A percentile compares a stretch with the other conserved stretches of the same genome.
Conservation (phyloP, 352 stramenopile species). For the Globisporangium takayamanum region DNA sequence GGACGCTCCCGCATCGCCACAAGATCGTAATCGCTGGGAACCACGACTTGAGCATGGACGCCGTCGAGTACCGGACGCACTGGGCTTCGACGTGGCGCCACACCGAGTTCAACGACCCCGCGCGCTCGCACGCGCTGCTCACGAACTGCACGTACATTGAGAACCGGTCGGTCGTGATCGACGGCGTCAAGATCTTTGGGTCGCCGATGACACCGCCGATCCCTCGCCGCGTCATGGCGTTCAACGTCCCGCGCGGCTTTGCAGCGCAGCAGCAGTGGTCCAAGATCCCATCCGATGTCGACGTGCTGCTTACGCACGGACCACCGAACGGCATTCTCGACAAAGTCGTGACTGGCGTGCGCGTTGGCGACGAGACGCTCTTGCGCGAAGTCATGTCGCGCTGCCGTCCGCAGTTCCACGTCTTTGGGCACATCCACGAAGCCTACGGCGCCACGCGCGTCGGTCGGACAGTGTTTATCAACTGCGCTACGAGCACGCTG, state of each 20-base stretch:
- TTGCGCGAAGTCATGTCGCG: slow-evolving; percentile 75
- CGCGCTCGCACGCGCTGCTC: slow-evolving; percentile 38
- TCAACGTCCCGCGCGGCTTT: slow-evolving; percentile 62
- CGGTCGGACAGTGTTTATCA: slow-evolving; percentile 84
- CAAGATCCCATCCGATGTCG: slow-evolving; percentile 65
- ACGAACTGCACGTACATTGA: slow-evolving; percentile 74
- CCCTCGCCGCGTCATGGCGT: slow-evolving; percentile 56
- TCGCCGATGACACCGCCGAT: slow-evolving; percentile 75
- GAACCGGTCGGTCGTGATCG: slow-evolving; percentile 58
- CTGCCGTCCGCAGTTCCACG: slow-evolving; percentile 73
- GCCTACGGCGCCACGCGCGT: slow-evolving; percentile 71
- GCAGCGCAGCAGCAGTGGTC: slow-evolving; percentile 60
- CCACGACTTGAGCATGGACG: slow-evolving; percentile 77
- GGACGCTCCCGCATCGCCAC: slow-evolving; percentile 57
- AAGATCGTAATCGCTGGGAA: slow-evolving; percentile 83
- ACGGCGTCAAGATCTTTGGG: slow-evolving; percentile 70
- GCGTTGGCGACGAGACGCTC: slow-evolving; percentile 78
- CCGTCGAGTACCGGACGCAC: slow-evolving; percentile 50
- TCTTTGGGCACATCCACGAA: slow-evolving; percentile 93
- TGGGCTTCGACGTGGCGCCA: slow-evolving; percentile 61
- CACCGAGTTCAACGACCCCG: slow-evolving; percentile 57
- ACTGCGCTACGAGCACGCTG: slow-evolving; percentile 77
- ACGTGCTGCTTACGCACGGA: slow-evolving; percentile 88
- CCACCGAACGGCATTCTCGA: slow-evolving; percentile 86
- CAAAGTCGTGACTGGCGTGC: slow-evolving; percentile 43